Conservation (phyloP, 805 yeast genomes). For the Pichia cephalocereana region DNA sequence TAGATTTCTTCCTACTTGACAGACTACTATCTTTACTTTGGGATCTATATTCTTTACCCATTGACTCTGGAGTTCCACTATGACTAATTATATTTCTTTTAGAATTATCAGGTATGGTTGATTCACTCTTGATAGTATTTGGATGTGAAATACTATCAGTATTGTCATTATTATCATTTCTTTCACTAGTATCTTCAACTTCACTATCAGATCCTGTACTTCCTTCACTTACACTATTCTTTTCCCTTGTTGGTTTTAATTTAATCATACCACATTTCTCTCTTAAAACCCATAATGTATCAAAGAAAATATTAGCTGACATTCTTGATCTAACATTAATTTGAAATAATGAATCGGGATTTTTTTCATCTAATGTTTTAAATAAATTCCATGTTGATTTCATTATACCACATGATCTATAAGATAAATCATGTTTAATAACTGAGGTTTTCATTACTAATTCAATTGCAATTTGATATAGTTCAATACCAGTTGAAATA, state of each 20-base stretch:
- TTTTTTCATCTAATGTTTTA: slow-evolving; percentile 52
- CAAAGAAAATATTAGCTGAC: slow-evolving; percentile 91
- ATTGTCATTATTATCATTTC: slow-evolving; percentile 10
- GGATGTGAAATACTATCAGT: not conserved
- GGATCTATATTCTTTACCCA: slow-evolving; percentile 13
- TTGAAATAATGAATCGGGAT: slow-evolving; percentile 25
- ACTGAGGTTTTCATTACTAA: slow-evolving; percentile 74
- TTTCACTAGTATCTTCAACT: slow-evolving; percentile 8
- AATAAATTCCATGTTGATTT: slow-evolving; percentile 87
- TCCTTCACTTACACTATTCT: slow-evolving; percentile 4
- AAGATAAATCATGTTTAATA: slow-evolving; percentile 85
- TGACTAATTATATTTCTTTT: slow-evolving; percentile 15
- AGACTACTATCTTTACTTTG: slow-evolving; percentile 8
- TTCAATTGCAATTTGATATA: slow-evolving; percentile 58
- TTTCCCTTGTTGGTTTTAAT: slow-evolving; percentile 29
- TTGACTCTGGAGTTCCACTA: slow-evolving; percentile 5
- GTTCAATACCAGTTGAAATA: slow-evolving; percentile 57
- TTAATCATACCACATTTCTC: slow-evolving; percentile 84
- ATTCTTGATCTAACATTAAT: slow-evolving; percentile 71
- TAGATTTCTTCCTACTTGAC: slow-evolving; percentile 14
- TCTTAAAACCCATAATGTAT: slow-evolving; percentile 73
- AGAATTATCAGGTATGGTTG: slow-evolving; percentile 14
- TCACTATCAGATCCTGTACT: slow-evolving; percentile 12
- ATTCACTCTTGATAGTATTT: no score
- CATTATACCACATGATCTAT: slow-evolving; percentile 90